Evolutionary conservation across 2,329 filamentous ascomycete species (phyloP).

Genomic region (Drechslerella dactyloides): DNA sequence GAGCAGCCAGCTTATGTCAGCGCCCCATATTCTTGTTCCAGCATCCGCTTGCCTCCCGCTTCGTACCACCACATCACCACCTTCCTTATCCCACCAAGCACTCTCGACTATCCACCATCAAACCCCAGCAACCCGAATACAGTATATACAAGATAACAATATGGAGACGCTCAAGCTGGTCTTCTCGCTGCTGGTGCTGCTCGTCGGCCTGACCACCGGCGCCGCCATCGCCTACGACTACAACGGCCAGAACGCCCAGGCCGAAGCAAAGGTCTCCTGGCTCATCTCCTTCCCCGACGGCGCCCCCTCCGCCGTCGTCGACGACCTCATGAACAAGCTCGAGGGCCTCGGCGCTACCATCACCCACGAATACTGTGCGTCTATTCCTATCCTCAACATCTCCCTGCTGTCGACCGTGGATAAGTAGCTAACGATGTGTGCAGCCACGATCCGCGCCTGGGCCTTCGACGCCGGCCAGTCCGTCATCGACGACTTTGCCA

Average conservation of each 20-base stretch:
- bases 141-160: conserved; percentile 1
- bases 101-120: neutral
- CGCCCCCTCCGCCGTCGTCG: conserved; percentile 20
- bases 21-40: neutral
- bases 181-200: conserved; percentile 26
- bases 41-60: no score
- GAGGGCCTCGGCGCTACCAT: conserved; percentile 23
- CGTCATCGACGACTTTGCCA: conserved; percentile 13
- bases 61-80: no score
- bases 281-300: conserved; percentile 31
- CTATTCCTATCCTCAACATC: neutral
- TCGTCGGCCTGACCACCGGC: conserved; percentile 26
- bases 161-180: conserved; percentile 40
- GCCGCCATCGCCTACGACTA: conserved; percentile 10
- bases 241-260: neutral
- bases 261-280: conserved; percentile 14
- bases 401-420: neutral
- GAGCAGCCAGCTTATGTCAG: no score
- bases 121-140: neutral
- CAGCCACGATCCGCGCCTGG: conserved; percentile 27
- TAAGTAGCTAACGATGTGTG: conserved; percentile 10
- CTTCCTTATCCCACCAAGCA: neutral
- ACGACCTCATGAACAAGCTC: conserved; percentile 13
- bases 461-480: conserved; percentile 21
- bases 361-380: conserved; percentile 34